Conservation (phyloP, 495 filamentous ascomycete genomes). For the Aspergillus biplanus region DNA sequence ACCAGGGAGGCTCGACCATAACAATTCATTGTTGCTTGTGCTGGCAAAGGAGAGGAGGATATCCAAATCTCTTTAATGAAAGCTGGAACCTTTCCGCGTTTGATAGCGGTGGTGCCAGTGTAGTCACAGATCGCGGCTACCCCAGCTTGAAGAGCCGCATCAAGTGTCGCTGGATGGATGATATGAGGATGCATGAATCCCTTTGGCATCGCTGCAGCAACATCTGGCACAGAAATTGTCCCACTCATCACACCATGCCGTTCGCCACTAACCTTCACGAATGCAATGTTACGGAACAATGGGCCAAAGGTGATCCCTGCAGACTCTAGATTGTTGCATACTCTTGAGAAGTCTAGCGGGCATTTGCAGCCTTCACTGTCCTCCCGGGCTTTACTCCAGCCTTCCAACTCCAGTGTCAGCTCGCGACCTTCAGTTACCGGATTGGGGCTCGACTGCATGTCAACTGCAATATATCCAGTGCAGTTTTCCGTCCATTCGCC, state of each 20-base stretch:
- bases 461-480: conserved; percentile 1
- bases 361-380: neutral
- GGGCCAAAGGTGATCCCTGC: neutral
- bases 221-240: neutral
- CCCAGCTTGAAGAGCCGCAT: neutral
- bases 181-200: neutral
- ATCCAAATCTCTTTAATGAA: neutral
- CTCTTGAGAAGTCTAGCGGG: neutral
- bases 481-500: conserved; percentile 7
- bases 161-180: conserved; percentile 14
- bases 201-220: neutral
- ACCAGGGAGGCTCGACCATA: neutral
- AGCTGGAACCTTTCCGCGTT: neutral
- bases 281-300: neutral
- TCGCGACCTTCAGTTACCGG: neutral
- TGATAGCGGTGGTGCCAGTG: neutral
- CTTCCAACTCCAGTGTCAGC: neutral
- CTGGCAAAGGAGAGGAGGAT: neutral
- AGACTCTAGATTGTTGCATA: neutral
- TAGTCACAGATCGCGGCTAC: neutral
- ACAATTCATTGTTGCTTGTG: neutral
- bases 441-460: neutral
- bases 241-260: neutral
- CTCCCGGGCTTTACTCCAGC: neutral
- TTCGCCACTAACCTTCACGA: neutral